A percentile compares a stretch with the other conserved stretches of the same genome.
Evolutionary conservation across 2,329 filamentous ascomycete genomes (phyloP).

Genomic region (Colletotrichum liriopes): DNA sequence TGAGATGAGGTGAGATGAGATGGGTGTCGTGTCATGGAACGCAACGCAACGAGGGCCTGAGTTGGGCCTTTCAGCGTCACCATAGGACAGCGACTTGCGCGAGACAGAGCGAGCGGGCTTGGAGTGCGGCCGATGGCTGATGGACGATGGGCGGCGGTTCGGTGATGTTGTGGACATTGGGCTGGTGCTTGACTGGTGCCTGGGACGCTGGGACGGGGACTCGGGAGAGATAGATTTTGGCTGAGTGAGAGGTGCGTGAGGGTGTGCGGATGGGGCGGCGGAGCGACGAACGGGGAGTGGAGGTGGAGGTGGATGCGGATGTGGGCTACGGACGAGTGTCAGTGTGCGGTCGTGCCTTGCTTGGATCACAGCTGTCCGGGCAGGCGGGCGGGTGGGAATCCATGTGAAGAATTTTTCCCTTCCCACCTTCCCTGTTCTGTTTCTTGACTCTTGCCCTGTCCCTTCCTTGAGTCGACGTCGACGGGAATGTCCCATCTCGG

Average conservation of each 20-base stretch:
- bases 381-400: conserved; percentile 30
- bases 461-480: neutral
- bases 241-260: neutral
- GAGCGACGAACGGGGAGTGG: neutral
- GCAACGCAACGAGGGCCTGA: neutral
- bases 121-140: neutral
- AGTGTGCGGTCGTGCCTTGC: neutral
- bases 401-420: conserved; percentile 37
- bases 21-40: neutral
- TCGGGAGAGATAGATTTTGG: neutral
- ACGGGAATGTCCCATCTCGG: neutral
- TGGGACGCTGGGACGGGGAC: neutral
- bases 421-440: conserved; percentile 39
- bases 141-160: neutral
- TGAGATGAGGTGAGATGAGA: neutral
- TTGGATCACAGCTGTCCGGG: neutral
- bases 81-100: neutral
- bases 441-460: neutral
- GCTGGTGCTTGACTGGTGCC: neutral
- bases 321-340: neutral
- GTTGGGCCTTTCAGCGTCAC: neutral
- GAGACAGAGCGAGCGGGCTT: conserved; percentile 2
- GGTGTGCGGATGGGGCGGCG: conserved; percentile 5
- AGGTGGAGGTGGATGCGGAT: conserved; percentile 3
- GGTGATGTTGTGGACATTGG: neutral